phyloP scores from a whole-genome alignment of 2,329 filamentous ascomycete species.

The Fusarium compactum region DNA sequence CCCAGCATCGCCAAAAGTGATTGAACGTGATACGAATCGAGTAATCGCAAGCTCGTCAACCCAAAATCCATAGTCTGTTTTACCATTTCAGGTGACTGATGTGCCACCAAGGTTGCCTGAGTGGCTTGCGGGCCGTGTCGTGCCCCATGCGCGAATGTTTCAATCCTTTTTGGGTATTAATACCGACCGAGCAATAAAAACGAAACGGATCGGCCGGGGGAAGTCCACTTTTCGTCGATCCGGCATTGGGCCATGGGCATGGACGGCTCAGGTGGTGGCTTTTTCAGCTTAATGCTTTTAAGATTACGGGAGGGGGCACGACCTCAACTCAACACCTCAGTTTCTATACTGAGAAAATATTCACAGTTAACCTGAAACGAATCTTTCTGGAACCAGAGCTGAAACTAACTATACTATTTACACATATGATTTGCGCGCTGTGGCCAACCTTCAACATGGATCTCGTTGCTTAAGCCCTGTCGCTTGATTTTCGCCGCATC shows the following conservation, averaged over 20 bases:
- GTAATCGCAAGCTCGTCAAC: not conserved
- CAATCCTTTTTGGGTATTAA: conserved; percentile 12
- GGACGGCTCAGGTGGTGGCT: conserved; percentile 17
- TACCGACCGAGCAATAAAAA: conserved; percentile 24
- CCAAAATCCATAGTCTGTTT: conserved; percentile 11
- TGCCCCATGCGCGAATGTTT: conserved; percentile 13
- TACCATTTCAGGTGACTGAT: conserved; percentile 29
- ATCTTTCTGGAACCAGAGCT: conserved; percentile 27
- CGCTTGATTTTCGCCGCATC: not conserved
- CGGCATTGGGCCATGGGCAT: conserved; percentile 9
- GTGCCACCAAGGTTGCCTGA: conserved; percentile 4
- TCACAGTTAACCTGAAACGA: conserved; percentile 27
- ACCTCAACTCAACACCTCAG: not conserved
- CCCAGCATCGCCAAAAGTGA: not conserved
- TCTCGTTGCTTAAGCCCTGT: not conserved
- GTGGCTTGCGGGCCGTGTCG: conserved; percentile 18
- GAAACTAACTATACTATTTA: conserved; percentile 27
- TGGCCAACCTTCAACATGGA: not conserved
- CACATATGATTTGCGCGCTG: conserved; percentile 4
- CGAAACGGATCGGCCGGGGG: conserved; percentile 21
- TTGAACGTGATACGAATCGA: not conserved
- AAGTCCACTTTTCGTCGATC: conserved; percentile 23
- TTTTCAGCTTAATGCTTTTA: conserved; percentile 16
- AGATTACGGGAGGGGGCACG: conserved; percentile 16
- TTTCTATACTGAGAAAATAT: conserved; percentile 5